Evolutionary conservation across 2,329 filamentous ascomycete genomes (phyloP), one percentile per base, ranked within the genome.

Genomic region (Sporothrix globosa): DNA sequence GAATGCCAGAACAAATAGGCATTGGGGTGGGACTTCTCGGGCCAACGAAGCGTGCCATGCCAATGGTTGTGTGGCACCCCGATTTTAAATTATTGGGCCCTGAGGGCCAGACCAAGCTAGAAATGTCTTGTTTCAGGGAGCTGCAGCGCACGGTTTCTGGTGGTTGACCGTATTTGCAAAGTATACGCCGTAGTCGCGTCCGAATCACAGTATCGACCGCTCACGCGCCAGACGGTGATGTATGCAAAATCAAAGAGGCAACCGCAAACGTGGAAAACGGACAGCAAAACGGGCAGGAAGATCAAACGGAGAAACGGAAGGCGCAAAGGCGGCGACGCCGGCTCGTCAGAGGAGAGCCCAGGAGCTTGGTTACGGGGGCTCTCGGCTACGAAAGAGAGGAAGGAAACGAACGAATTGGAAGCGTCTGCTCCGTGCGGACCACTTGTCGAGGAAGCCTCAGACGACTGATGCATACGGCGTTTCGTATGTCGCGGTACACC

Each of bases 101-200:
- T 50, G 44, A 44, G 60, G 60, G 46, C 60, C 41, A 19, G 44
- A 65, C 41, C 41, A 48, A 44, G 66, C 68, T 50, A 58, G 50
- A 60, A 46, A 56, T 44, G 65, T 68, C 67, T n/a, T 63, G 71
- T 71, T 73, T 72, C 71, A 71, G 70, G 71, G 72, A 69, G 67
- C 53, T 61, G 48, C 61, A 39, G 41, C 46, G 34, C 30, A 34
- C 67, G 67, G 68, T 70, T 70, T 72, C 19, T 34, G 44, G 24
- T 10, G 56, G 56, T 44, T 60, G 58, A 19, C 58, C 58, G 39
- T 61, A 61, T 61, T 39, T n/a, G 44, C 58, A 41, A 24, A 17
- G 19, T n/a, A 4, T 27, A 24, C 52, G 21, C 4, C 14, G 13
- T 30, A 3, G 3, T 54, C 10, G 10, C 10, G 39, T 24, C 24